These are phyloP conservation scores for Fomitopsis palustris DNA, from an alignment of 1,284 basidiomycete genomes.

Conservation along the genomic window DNA sequence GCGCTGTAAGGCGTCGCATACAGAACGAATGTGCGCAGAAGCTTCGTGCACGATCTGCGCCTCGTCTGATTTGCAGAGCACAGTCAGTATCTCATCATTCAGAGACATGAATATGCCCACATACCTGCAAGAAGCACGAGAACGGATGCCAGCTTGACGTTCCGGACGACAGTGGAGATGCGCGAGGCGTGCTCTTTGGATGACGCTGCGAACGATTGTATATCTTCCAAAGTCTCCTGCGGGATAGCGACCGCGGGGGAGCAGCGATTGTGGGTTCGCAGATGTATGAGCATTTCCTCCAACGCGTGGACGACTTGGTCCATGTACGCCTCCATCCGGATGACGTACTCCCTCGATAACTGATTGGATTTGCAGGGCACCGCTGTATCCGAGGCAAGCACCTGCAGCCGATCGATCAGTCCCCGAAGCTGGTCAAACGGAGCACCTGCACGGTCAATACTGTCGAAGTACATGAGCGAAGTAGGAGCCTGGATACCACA, in stretches of 20 bases:
- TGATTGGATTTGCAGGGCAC: slow-evolving; percentile 25
- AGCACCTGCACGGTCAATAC: slow-evolving; percentile 12
- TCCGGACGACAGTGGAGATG: slow-evolving; percentile 23
- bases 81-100: neutral
- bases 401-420: slow-evolving; percentile 16
- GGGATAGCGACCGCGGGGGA: slow-evolving; percentile 4
- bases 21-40: slow-evolving; percentile 10
- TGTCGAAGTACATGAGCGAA: neutral
- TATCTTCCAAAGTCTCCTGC: slow-evolving; percentile 7
- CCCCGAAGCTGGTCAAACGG: slow-evolving; percentile 9
- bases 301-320: slow-evolving; percentile 36
- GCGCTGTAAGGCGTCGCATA: slow-evolving; percentile 14
- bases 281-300: slow-evolving; percentile 33
- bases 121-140: slow-evolving; percentile 37
- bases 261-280: slow-evolving; percentile 14
- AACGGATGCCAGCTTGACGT: slow-evolving; percentile 28
- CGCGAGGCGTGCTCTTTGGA: slow-evolving; percentile 8
- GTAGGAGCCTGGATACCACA: neutral
- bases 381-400: slow-evolving; percentile 13
- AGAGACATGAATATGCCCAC: neutral
- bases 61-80: slow-evolving; percentile 11
- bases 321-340: slow-evolving; percentile 30
- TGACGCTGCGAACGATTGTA: slow-evolving; percentile 7
- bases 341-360: slow-evolving; percentile 27
- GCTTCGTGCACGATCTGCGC: slow-evolving; percentile 5